Evolutionary conservation across 345 rosid species (phyloP).

Genomic region (Excoecaria agallocha): DNA sequence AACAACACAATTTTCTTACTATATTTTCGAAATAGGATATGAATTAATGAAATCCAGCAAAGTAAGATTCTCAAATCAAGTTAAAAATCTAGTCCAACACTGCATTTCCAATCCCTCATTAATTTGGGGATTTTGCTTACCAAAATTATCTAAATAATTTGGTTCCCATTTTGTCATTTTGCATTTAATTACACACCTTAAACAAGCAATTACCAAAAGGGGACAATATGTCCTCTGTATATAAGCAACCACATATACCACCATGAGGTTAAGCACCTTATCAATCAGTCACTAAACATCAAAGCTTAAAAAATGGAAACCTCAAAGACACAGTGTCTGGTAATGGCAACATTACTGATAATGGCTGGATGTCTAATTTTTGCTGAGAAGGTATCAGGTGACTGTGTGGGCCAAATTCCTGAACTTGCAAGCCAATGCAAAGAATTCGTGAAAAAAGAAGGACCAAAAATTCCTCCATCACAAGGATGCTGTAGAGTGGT

Average conservation of each 20-base stretch:
- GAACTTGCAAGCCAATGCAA: not conserved
- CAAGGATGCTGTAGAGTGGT: conserved; percentile 1
- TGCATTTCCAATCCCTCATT: not conserved
- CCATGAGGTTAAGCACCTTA: too few relatives aligned
- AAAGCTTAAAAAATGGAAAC: not conserved
- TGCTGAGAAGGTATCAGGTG: not conserved
- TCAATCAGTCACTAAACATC: too few relatives aligned
- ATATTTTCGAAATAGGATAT: too few relatives aligned
- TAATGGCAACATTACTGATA: not conserved
- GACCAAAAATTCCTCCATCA: not conserved
- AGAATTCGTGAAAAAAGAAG: not conserved
- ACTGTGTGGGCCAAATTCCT: not conserved
- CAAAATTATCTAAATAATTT: not conserved
- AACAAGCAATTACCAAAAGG: not conserved
- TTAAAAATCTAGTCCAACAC: too few relatives aligned
- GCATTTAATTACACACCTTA: not conserved
- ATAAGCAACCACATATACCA: too few relatives aligned
- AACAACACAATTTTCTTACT: too few relatives aligned
- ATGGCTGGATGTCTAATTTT: not conserved
- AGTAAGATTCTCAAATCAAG: too few relatives aligned
- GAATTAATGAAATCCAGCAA: too few relatives aligned
- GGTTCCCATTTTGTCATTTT: not conserved
- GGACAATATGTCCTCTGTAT: too few relatives aligned
- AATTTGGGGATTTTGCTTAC: not conserved
- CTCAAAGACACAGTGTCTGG: not conserved